Conservation (phyloP, 257 asterid genomes). For the Przewalskia tangutica region DNA sequence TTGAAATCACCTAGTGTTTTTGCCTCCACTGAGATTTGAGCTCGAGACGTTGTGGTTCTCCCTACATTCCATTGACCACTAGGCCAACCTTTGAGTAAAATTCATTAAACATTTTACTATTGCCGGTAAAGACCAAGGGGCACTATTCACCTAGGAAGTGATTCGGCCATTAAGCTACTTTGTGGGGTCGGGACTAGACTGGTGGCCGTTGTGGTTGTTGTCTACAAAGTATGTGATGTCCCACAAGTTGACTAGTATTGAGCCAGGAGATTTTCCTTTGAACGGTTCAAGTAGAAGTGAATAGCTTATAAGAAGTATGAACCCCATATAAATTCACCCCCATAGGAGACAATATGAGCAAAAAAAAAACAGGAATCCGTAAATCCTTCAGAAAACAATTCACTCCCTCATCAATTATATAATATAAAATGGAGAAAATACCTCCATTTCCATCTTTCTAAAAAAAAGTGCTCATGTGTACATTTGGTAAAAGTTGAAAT, state of each 20-base stretch:
- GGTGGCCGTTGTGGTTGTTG: too few relatives aligned
- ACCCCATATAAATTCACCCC: not conserved
- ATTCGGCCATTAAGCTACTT: too few relatives aligned
- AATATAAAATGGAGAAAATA: too few relatives aligned
- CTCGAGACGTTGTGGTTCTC: not conserved
- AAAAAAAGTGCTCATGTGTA: not conserved
- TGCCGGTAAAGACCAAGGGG: not conserved
- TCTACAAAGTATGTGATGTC: too few relatives aligned
- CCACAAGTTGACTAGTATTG: too few relatives aligned
- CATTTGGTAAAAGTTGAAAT: not conserved
- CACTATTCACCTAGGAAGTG: too few relatives aligned
- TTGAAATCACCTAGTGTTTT: not conserved
- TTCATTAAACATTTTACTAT: not conserved
- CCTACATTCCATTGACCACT: not conserved
- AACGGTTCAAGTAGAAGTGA: not conserved
- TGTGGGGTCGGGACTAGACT: too few relatives aligned
- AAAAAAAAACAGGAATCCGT: not conserved
- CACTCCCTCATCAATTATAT: too few relatives aligned
- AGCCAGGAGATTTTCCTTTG: not conserved
- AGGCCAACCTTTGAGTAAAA: not conserved
- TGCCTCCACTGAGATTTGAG: not conserved
- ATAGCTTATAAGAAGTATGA: not conserved
- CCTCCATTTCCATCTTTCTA: not conserved
- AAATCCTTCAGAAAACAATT: not conserved
- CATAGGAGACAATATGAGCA: not conserved